These are phyloP conservation scores for Chaetomium sp. DNA, from an alignment of 2,329 filamentous ascomycete species.

Conservation along the genomic window DNA sequence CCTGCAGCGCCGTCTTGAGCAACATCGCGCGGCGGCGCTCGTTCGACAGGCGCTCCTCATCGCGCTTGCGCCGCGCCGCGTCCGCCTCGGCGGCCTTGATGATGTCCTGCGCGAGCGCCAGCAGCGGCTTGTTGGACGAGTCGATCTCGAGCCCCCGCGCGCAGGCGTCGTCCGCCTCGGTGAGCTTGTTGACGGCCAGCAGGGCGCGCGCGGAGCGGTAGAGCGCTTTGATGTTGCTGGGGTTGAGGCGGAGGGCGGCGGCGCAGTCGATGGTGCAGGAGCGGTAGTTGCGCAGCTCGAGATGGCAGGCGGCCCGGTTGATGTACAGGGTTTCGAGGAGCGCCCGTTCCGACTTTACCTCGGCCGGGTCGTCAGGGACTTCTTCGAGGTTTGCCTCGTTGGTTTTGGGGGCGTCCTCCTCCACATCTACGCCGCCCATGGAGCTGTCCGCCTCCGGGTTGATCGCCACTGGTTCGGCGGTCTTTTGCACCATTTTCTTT, in stretches of 20 bases:
- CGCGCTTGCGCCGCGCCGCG: slow-evolving; percentile 55
- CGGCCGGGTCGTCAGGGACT: slow-evolving; percentile 51
- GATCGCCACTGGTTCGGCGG: slow-evolving; percentile 6
- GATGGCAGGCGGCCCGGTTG: slow-evolving; percentile 87
- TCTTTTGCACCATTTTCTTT: slow-evolving; percentile 21
- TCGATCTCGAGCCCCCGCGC: slow-evolving; percentile 74
- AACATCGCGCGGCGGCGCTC: slow-evolving; percentile 60
- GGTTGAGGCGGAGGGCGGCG: slow-evolving; percentile 75
- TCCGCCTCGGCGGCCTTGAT: slow-evolving; percentile 57
- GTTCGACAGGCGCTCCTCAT: slow-evolving; percentile 57
- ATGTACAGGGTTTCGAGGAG: slow-evolving; percentile 76
- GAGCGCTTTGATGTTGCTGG: slow-evolving; percentile 82
- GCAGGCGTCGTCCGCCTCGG: slow-evolving; percentile 80
- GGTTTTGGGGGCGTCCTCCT: background rate
- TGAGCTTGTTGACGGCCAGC: slow-evolving; percentile 73
- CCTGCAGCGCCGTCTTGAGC: slow-evolving; percentile 65
- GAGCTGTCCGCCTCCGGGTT: slow-evolving; percentile 11
- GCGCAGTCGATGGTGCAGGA: slow-evolving; percentile 84
- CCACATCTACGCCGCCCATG: background rate
- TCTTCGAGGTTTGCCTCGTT: slow-evolving; percentile 20
- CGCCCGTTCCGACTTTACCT: slow-evolving; percentile 60
- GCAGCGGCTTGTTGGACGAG: slow-evolving; percentile 66
- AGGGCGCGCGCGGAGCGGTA: slow-evolving; percentile 83
- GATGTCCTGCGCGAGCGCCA: slow-evolving; percentile 64
- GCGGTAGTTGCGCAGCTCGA: slow-evolving; percentile 87